These are phyloP conservation scores for Schizophyllum amplum DNA, from an alignment of 1,284 basidiomycete species.

Conservation along the genomic window DNA sequence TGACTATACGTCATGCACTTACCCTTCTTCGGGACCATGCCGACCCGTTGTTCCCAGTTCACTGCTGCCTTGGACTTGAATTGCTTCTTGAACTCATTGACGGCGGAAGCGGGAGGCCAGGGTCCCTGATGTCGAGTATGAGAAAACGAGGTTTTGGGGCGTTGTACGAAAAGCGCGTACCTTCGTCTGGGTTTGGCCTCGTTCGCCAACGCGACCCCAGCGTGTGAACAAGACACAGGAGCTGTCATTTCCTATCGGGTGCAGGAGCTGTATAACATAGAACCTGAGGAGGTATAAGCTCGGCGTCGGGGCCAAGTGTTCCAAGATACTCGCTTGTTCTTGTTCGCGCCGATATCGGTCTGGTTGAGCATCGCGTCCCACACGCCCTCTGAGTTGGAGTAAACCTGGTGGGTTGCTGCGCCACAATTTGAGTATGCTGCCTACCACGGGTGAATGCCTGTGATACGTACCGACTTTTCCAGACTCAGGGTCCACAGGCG, in stretches of 20 bases:
- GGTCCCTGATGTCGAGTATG: too few relatives aligned
- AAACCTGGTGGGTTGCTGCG: slow-evolving; percentile 50
- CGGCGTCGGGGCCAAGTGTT: not conserved
- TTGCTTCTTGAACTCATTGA: slow-evolving; percentile 52
- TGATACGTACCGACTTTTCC: slow-evolving; percentile 36
- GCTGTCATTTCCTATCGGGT: slow-evolving; percentile 34
- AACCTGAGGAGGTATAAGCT: slow-evolving; percentile 25
- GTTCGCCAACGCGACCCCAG: slow-evolving; percentile 58
- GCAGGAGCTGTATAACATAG: slow-evolving; percentile 57
- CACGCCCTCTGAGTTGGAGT: slow-evolving; percentile 34
- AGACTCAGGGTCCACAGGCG: slow-evolving; percentile 49
- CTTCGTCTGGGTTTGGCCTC: slow-evolving; percentile 42
- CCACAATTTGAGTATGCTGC: slow-evolving; percentile 1
- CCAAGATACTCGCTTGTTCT: slow-evolving; percentile 43
- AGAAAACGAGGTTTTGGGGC: too few relatives aligned
- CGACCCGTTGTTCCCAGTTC: slow-evolving; percentile 43
- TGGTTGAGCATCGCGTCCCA: slow-evolving; percentile 70
- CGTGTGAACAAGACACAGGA: slow-evolving; percentile 40
- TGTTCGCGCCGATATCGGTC: slow-evolving; percentile 52
- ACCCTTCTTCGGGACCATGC: slow-evolving; percentile 50
- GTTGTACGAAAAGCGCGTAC: slow-evolving; percentile 23
- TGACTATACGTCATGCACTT: too few relatives aligned
- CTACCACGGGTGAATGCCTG: not conserved
- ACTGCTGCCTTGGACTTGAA: slow-evolving; percentile 49
- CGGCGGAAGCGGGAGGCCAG: slow-evolving; percentile 25